Base-by-base conservation (phyloP, 2,329 filamentous ascomycete species). In the Alternaria angustiovoidea region DNA sequence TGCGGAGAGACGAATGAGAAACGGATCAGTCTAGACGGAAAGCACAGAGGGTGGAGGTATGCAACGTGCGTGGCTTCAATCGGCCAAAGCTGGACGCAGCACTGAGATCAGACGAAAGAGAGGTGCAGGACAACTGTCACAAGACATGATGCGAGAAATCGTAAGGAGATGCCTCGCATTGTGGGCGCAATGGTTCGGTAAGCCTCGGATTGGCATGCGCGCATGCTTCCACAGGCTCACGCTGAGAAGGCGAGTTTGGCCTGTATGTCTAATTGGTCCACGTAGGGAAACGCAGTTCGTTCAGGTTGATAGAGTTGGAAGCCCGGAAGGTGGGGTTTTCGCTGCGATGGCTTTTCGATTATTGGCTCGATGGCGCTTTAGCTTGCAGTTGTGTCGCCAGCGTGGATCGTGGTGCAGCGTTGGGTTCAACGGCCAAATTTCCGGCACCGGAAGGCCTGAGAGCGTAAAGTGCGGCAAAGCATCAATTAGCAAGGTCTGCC, bases 1-100 rank as follows among this genome's bases (percentile, higher is more conserved):
- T 72, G 73, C 62, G 71, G 74, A 75, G 74, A 69, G 70, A 68
- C 73, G 74, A 75, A 77, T 75, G 51, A 68, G 71, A 73, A 63
- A 61, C 54, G 51, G 66, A 54, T 64, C 59, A 71, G 63, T 66
- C 54, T 70, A 57, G 63, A 62, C 51, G 68, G 68, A 49, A 71
- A 67, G 67, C 66, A 72, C 61, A 54, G 64, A 64, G 64, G 67
- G 66, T 67, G 69, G 69, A 49, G 46, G 63, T 61, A 60, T 64
- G 65, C 63, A 59, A 62, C 62, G 57, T 70, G 70, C 66, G 72
- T 76, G 72, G 73, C 72, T 70, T 57, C 67, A 62, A 71, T 66
- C 57, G 62, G 65, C 70, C 62, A 54, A 65, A 49, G 63, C 61
- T 64, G 62, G 63, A 67, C 62, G 65, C 65, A 64, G 61, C 60